Conservation (phyloP, 2,329 filamentous ascomycete genomes). For the Fusarium sp. region DNA sequence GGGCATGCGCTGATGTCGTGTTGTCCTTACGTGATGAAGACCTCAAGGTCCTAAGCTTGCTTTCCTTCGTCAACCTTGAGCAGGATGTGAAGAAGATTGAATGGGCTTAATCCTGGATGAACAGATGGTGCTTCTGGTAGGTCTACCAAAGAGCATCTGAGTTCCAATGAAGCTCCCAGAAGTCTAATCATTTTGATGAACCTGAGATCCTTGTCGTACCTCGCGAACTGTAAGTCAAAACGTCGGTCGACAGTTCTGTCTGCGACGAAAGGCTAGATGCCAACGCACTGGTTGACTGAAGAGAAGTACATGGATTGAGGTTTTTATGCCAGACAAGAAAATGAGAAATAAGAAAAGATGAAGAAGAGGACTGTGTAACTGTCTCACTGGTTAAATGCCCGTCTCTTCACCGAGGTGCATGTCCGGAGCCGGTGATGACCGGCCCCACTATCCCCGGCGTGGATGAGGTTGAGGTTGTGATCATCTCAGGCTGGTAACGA, state of each 20-base stretch:
- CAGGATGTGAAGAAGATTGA: background rate
- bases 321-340: background rate
- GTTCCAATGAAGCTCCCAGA: background rate
- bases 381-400: background rate
- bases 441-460: constrained; percentile 22
- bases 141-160: background rate
- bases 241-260: background rate
- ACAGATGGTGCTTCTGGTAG: background rate
- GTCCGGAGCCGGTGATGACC: constrained; percentile 3
- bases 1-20: constrained; percentile 3
- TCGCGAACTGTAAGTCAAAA: background rate
- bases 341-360: background rate
- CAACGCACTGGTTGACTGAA: accelerated
- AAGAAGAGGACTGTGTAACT: background rate
- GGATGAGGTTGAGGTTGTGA: background rate
- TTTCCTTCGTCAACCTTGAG: background rate
- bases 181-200: background rate
- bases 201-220: background rate
- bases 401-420: constrained; percentile 3
- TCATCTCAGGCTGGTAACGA: background rate
- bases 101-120: background rate
- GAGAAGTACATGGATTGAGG: accelerated
- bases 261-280: background rate
- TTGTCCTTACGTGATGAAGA: background rate
- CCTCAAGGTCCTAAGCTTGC: background rate